Conservation (phyloP, 176 grass and related monocot species). For the Musa beccarii region DNA sequence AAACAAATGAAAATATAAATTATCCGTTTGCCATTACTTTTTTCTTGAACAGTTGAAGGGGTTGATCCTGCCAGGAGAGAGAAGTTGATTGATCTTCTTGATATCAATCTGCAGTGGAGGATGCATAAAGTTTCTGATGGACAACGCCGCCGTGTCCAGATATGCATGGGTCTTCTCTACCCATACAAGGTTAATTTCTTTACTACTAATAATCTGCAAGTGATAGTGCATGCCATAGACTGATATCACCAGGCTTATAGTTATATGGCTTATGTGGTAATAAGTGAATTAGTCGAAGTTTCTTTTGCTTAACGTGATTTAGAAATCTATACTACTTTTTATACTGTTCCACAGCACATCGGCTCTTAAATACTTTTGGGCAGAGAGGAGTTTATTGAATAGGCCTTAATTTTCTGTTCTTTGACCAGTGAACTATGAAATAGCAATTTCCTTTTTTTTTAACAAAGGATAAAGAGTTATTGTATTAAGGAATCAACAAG, state of each 20-base stretch:
- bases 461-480: no score
- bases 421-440: no score
- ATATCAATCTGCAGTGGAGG: constrained; percentile 85
- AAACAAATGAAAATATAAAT: constrained; percentile 3
- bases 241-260: background rate
- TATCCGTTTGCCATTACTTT: constrained; percentile 20
- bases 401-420: no score
- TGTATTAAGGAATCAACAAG: no score
- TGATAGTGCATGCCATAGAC: background rate
- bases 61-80: constrained; percentile 82
- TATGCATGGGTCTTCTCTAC: constrained; percentile 97
- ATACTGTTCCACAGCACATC: background rate
- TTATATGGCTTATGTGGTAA: background rate
- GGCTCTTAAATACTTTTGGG: background rate
- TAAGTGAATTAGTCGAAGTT: background rate
- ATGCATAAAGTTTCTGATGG: constrained; percentile 99
- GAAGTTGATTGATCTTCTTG: constrained; percentile 81
- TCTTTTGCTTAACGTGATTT: background rate
- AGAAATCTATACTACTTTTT: background rate
- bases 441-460: no score
- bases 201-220: constrained; percentile 11
- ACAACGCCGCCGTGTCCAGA: constrained; percentile 86
- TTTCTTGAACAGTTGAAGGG: constrained; percentile 75
- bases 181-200: constrained; percentile 74
- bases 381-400: background rate